Evolutionary conservation across 495 filamentous ascomycete species (phyloP).

Genomic region (Venustampulla echinocandica): DNA sequence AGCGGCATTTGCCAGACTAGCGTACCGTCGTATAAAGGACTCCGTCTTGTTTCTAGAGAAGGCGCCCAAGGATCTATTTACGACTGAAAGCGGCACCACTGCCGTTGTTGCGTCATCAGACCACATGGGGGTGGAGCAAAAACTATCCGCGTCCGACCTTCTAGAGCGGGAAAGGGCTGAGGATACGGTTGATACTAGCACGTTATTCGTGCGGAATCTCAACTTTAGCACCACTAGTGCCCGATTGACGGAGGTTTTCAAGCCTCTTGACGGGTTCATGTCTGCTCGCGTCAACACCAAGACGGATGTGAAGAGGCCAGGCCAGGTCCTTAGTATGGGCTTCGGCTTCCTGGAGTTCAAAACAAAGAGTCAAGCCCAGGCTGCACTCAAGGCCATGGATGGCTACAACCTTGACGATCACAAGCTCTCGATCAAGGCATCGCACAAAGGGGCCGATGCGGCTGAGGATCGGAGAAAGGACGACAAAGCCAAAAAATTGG

Average conservation of each 20-base stretch:
- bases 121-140: too few relatives aligned
- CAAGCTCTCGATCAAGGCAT: conserved; percentile 69
- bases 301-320: conserved; percentile 73
- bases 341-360: conserved; percentile 92
- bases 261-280: conserved; percentile 73
- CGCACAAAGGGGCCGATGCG: conserved; percentile 76
- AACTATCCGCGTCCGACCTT: conserved; percentile 33
- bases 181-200: conserved; percentile 53
- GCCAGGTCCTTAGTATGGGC: conserved; percentile 83
- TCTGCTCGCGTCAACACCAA: conserved; percentile 83
- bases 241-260: conserved; percentile 63
- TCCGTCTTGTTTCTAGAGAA: conserved; percentile 91
- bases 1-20: conserved; percentile 70
- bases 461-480: conserved; percentile 75
- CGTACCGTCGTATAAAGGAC: conserved; percentile 84
- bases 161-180: conserved; percentile 48
- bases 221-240: conserved; percentile 82
- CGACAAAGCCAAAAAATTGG: conserved; percentile 68
- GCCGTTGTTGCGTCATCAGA: conserved; percentile 11
- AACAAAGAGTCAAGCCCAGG: conserved; percentile 64
- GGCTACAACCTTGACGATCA: conserved; percentile 80
- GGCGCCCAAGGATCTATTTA: conserved; percentile 77
- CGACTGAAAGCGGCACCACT: conserved; percentile 27
- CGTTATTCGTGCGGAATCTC: conserved; percentile 86
- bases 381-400: conserved; percentile 76